A percentile compares a stretch with the other conserved stretches of the same genome.
Evolutionary conservation across 129 eudicot species (phyloP).

Genomic region (Helichrysum umbraculigerum): DNA sequence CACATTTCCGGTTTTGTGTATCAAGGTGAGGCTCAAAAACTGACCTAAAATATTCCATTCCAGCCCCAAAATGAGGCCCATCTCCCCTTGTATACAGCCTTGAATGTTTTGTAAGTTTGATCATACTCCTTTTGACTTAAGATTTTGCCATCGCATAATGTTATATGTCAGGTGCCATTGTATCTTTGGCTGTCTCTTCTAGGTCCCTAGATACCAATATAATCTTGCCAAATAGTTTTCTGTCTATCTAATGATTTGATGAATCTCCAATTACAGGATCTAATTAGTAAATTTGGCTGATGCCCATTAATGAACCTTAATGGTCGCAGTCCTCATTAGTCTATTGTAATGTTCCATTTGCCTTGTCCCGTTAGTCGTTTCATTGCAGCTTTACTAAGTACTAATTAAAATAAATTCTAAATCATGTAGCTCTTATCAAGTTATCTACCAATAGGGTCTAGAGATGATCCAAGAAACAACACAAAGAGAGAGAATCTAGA

Average conservation of each 20-base stretch:
- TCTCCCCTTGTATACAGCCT: neutral
- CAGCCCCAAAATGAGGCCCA: neutral
- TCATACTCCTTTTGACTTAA: neutral
- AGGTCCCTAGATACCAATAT: neutral
- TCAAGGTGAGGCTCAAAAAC: neutral
- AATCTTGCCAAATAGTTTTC: neutral
- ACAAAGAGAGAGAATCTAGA: neutral
- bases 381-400: neutral
- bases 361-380: neutral
- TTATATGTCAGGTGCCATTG: too few species aligned
- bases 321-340: neutral
- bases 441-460: conserved; percentile 2
- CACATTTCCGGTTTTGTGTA: neutral
- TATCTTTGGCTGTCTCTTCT: neutral
- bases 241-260: neutral
- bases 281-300: neutral
- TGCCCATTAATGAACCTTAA: neutral
- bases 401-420: neutral
- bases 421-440: neutral
- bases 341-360: neutral
- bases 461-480: neutral
- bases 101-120: neutral
- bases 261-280: neutral
- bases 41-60: neutral
- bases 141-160: neutral